These are phyloP conservation scores for Scheffersomyces titani DNA, from an alignment of 1,139 yeast genomes.

Conservation along the genomic window DNA sequence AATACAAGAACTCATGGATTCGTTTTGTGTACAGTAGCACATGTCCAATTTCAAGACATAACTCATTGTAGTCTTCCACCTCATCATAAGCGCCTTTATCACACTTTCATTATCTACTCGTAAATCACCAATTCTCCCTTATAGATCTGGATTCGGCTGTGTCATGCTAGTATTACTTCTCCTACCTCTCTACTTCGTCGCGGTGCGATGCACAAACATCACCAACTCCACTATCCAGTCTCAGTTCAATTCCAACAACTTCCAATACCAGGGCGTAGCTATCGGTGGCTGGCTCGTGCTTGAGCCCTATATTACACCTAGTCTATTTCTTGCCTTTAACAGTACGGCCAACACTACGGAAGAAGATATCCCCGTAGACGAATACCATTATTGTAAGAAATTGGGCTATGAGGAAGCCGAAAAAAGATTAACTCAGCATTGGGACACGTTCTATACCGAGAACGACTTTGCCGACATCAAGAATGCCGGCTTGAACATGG, in stretches of 20 bases:
- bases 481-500: slow-evolving; percentile 56
- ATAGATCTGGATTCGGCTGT: neutral
- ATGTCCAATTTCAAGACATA: neutral
- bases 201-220: slow-evolving; percentile 5
- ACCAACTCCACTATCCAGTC: slow-evolving; percentile 10
- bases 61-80: neutral
- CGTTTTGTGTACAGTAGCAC: neutral
- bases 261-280: slow-evolving; percentile 50
- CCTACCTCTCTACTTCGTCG: neutral
- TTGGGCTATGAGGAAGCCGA: slow-evolving; percentile 50
- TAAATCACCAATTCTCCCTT: neutral
- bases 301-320: slow-evolving; percentile 68
- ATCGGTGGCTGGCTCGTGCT: slow-evolving; percentile 69
- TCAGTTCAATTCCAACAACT: slow-evolving; percentile 17
- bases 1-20: neutral
- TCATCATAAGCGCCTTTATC: neutral
- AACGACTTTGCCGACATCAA: slow-evolving; percentile 51
- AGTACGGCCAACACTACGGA: slow-evolving; percentile 25
- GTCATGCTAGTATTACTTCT: neutral
- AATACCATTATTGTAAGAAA: slow-evolving; percentile 50
- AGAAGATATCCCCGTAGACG: slow-evolving; percentile 54
- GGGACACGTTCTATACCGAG: slow-evolving; percentile 57
- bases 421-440: slow-evolving; percentile 48
- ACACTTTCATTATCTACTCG: neutral
- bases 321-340: slow-evolving; percentile 47